Evolutionary conservation across 306 rosid genomes (phyloP).

Genomic region (Cicer cuneatum): DNA sequence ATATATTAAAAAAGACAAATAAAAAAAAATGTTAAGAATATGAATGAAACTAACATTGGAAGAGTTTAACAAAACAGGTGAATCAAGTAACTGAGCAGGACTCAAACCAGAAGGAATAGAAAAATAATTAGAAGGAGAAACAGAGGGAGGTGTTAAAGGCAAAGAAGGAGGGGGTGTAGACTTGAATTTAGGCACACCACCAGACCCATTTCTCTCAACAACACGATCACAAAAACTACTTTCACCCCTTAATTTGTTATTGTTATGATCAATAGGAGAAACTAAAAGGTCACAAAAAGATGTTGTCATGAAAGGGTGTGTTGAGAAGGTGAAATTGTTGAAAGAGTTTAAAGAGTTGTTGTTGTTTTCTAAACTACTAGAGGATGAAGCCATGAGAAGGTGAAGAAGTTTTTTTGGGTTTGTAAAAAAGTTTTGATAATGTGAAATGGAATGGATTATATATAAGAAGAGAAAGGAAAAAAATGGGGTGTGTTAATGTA

Average conservation of each 20-base stretch:
- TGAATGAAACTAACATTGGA: conserved; percentile 57
- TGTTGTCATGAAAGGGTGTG: conserved; percentile 71
- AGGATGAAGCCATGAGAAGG: conserved; percentile 61
- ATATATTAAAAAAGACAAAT: background rate
- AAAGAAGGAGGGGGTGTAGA: conserved; percentile 84
- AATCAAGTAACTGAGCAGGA: conserved; percentile 88
- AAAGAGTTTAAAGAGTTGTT: conserved; percentile 58
- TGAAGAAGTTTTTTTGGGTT: background rate
- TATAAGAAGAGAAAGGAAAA: conserved; percentile 1
- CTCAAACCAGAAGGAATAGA: conserved; percentile 84
- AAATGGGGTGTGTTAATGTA: conserved; percentile 39
- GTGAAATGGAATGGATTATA: conserved; percentile 34
- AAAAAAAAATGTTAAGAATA: background rate
- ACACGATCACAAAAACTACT: conserved; percentile 45
- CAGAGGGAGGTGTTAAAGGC: conserved; percentile 74
- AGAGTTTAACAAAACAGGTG: conserved; percentile 74
- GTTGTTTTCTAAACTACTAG: conserved; percentile 63
- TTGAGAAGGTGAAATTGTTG: conserved; percentile 66
- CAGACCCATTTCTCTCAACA: conserved; percentile 59
- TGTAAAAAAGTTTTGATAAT: conserved; percentile 16
- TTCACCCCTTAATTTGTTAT: conserved; percentile 36
- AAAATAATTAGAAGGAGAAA: conserved; percentile 83
- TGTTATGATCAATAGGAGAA: conserved; percentile 39
- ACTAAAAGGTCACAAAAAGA: conserved; percentile 79
- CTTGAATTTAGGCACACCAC: conserved; percentile 87